Conservation (phyloP, 768 basidiomycete species). For the Russula dissimulans region DNA sequence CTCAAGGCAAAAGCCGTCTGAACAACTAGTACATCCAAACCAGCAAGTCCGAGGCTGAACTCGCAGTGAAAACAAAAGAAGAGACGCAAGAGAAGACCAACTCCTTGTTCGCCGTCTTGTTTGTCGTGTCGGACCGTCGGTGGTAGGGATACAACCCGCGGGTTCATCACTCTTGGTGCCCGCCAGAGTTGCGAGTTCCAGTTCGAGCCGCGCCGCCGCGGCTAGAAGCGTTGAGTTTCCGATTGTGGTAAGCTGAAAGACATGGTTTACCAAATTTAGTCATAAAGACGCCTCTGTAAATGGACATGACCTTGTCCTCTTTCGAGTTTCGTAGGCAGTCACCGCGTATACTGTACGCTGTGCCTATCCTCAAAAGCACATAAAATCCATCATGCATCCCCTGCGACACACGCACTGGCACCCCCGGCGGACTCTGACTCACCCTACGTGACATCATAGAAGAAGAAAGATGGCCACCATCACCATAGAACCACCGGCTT, state of each 20-base stretch:
- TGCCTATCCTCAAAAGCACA: neutral
- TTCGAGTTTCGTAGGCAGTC: neutral
- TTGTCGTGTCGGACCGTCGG: no score
- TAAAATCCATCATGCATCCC: neutral
- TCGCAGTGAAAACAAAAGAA: no score
- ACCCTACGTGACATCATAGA: neutral
- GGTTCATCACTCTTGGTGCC: neutral
- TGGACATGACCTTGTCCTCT: conserved; percentile 12
- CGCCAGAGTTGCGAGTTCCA: neutral
- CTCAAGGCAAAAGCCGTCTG: no score
- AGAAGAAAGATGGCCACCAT: neutral
- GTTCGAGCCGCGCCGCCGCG: no score
- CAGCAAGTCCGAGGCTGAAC: no score
- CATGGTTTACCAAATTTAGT: neutral
- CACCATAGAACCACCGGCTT: conserved; percentile 2
- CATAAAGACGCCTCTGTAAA: conserved; percentile 7
- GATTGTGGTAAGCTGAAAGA: neutral
- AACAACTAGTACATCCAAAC: no score
- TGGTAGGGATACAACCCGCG: neutral
- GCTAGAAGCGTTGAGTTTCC: neutral
- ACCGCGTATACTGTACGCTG: neutral
- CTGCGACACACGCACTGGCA: neutral
- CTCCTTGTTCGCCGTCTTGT: no score
- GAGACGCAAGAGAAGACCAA: no score
- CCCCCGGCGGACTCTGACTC: neutral